Evolutionary conservation across 202 grass and related monocot genomes (phyloP), one percentile per base, ranked within the genome.

Genomic region (Schoenoplectus triqueter): DNA sequence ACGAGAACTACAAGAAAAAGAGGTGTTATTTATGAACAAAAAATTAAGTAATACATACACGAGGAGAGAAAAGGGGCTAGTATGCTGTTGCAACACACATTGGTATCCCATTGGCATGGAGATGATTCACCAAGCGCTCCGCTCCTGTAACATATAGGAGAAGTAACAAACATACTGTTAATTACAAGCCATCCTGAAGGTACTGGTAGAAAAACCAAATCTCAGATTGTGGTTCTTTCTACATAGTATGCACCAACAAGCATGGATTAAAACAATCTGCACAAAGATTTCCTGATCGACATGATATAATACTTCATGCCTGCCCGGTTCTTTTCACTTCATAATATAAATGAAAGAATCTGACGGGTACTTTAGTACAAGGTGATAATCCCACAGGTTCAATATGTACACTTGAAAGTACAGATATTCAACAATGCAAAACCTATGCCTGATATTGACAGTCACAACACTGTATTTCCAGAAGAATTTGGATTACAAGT

Each of bases 21-120:
- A 41, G 10, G 45, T 61, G 47, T 68, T 48, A 64, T 63, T 46
- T 57, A 69, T 66, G 82, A 41, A 17, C 5, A 56, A 56, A 55
- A 40, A 49, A 42, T 63, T 66, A 49, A 40, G 84, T 59, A 52
- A 4, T 14, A 88, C 13, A 87, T 56, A 51, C 1, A 70, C 48
- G 61, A 31, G 44, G 64, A n/a, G 56, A 50, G 11, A 15, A 66
- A 55, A 56, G 21, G 39, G 2, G 49, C 5, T 44, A 44, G 63
- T 87, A 90, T 85, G 84, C 85, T 13, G 88, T 90, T 21, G 88
- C 88, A 65, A 90, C 85, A 85, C 85, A 85, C 74, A 90, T 90
- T 3, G 85, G 85, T 85, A 90, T 81, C 48, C 66, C 81, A 20
- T 80, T 85, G 31, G 81, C 56, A 87, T 75, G 75, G 59, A 90